Evolutionary conservation across 2,329 filamentous ascomycete genomes (phyloP), one percentile per base, ranked within the genome.

Genomic region (Ophiostoma tasmaniense): DNA sequence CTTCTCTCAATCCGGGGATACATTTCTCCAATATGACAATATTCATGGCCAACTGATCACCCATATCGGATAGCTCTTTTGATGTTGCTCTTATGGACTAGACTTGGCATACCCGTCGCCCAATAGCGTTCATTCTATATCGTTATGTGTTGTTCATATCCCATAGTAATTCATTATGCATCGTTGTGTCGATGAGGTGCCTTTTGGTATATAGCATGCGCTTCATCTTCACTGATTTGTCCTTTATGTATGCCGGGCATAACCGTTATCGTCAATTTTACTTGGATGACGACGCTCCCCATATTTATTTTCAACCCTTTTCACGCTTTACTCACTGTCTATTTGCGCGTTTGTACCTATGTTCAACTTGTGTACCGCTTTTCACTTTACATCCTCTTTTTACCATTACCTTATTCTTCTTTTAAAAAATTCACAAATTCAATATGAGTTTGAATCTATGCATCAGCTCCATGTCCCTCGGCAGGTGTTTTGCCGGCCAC

Each of bases 401-500:
- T 52, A 5, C 28, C 50, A 55, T 30, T 25, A 8, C 22, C 14
- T 14, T 13, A 25, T 14, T 55, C 25, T 25, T 25, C 6, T 55
- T 11, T 13, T 25, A 0, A 4, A 25, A 55, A 45, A 25, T 20
- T 17, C 8, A 11, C 30, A 45, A 14, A 59, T 33, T 33, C 30
- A 55, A 3, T 45, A 37, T 73, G 72, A 62, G 66, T 28, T 65
- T 28, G 64, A 69, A 70, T n/a, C 70, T 73, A n/a, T 70, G 69
- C 59, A 71, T 73, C 45, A 70, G 69, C 66, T 64, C 71, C 64
- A 71, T 71, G 66, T 73, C 71, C 25, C 66, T 73, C 11, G 72
- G 70, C 22, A 68, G 64, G 8, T 70, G 66, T 55, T 70, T 59
- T 13, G 71, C 72, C 42, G 72, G 72, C 35, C 71, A 71, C 62